Base-by-base conservation (phyloP, 73 alveolate genomes). In the Tetrahymena elliotti region DNA sequence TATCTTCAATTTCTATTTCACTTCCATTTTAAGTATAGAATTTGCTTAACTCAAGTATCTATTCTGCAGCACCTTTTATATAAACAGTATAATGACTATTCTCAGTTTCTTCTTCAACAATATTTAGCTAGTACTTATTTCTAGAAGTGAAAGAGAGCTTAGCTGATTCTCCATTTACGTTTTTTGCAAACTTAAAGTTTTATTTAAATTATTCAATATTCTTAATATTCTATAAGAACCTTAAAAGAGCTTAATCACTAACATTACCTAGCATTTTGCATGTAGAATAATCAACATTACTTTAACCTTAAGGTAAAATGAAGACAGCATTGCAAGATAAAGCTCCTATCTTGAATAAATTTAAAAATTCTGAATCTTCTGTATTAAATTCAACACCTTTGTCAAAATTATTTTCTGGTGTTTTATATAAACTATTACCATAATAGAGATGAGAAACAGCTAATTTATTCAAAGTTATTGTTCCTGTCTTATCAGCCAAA, bases 171-270 rank as follows among this genome's bases (percentile, higher is more conserved):
- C 95, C 96, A n/a, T 95, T 18, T 94, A 94, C 88, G 95, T 94
- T 96, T 33, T 96, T 96, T 15, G 97, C 97, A 40, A 94, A 95
- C 93, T 94, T 94, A 83, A 82, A 37, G 24, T 68, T 93, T 53
- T 39, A 10, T 97, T 99, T 98, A 37, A 39, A 52, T 16, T 94
- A 83, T 10, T 41, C 84, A 33, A 98, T 92, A 36, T 96, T 97
- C 40, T 96, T 95, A 83, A 98, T 97, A 0, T 99, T 98, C 54
- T 99, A 97, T 52, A 98, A 96, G 97, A 99, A 99, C 94, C 98
- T 99, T 82, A 99, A 97, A 24, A 99, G 95, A 40, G 99, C 99
- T 84, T 98, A 95, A 95, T 99, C 99, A 82, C 98, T 97, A 8
- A 99, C 99, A 97, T 97, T 99, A 10, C 99, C 99, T 18, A 93